Conservation (phyloP, 148 eudicot genomes). For the Hydrangea macrophylla region DNA sequence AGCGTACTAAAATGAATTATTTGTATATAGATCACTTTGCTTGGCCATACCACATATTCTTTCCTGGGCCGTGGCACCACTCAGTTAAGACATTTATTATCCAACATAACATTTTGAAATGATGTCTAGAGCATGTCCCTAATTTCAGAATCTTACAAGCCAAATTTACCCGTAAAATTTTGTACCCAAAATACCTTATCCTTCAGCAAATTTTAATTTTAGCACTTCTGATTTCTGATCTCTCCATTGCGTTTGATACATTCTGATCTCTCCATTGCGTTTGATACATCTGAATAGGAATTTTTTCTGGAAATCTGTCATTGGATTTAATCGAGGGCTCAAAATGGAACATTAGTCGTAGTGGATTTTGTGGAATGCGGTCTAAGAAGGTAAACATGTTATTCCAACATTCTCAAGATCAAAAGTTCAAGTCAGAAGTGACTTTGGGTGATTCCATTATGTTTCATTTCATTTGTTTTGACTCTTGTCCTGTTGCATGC, state of each 20-base stretch:
- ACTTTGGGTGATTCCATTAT: not conserved
- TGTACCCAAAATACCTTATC: not conserved
- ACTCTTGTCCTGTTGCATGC: no score
- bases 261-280: constrained; percentile 2
- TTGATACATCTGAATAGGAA: constrained; percentile 36
- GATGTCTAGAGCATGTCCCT: not conserved
- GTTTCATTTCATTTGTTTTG: not conserved
- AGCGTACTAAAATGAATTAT: not conserved
- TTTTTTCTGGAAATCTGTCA: constrained; percentile 88
- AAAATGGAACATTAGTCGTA: constrained; percentile 76
- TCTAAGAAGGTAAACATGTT: constrained; percentile 75
- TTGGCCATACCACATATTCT: no score
- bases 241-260: constrained; percentile 2
- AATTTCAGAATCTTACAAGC: not conserved
- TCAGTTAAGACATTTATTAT: not conserved
- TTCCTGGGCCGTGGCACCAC: not conserved
- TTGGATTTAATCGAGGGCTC: constrained; percentile 71
- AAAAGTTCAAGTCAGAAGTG: not conserved
- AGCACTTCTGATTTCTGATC: not conserved
- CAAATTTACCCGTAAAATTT: not conserved
- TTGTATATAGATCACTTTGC: not conserved
- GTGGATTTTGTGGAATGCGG: constrained; percentile 99
- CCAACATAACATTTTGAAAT: not conserved
- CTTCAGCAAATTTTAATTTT: constrained; percentile 2
- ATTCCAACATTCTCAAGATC: not conserved